Evolutionary conservation across 768 basidiomycete genomes (phyloP), one percentile per base, ranked within the genome.

Genomic region (Leucogyrophana mollusca): DNA sequence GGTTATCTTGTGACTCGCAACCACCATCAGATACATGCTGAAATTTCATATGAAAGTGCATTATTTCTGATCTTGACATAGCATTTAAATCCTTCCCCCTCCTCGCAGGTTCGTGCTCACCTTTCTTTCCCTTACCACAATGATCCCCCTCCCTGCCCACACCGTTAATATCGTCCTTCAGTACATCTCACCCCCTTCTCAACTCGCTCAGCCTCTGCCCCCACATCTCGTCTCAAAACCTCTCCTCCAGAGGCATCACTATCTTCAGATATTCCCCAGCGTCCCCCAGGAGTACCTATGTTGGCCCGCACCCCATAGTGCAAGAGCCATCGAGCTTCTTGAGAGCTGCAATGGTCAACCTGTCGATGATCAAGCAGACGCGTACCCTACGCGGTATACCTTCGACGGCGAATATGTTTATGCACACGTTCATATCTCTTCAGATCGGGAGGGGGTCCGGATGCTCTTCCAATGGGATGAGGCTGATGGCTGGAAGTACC

Each of bases 381-480:
- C 43, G 44, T 72, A 64, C 42, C 55, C 61, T 34, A 61, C 64
- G 9, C 59, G 65, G 30, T 74, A 74, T 51, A 64, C 72, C 1
- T 70, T 67, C 22, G 82, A 86, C 58, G 56, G 64, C 10, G 80
- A 85, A 34, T 67, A 73, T 33, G 54, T 75, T 21, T 74, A 72
- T 57, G 83, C 85, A 14, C 82, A 87, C 63, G 79, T 69, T 46
- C 65, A 71, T 56, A 66, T 82, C 68, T 69, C 71, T 47, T 52
- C 67, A 8, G 43, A 47, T 16, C 45, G 49, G 21, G 53, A 65
- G 33, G 72, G 65, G 2, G 65, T 86, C 51, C 76, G 85, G 51
- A 70, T 90, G 39, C 67, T 88, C 53, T 87, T 90, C 60, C 79
- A 77, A 27, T 87, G 83, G 83, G 78, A 87, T 58, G 66, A 65